Percentiles rank a stretch among this genome's conserved stretches.
Conservation (phyloP, 1,139 yeast genomes). For the Sugiyamaella paludigena region DNA sequence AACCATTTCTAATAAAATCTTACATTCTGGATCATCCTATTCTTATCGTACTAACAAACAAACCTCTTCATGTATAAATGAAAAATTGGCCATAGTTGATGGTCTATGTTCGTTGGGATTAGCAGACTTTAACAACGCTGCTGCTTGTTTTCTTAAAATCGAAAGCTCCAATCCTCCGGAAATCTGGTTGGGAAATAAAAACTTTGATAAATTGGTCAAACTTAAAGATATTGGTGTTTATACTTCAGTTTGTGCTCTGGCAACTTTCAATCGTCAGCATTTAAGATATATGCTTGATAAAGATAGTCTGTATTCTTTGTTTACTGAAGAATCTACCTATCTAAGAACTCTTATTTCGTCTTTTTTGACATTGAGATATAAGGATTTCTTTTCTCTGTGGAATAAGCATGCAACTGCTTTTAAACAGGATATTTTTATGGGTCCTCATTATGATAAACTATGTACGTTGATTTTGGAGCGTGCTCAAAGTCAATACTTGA, state of each 20-base stretch:
- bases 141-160: constrained; percentile 11
- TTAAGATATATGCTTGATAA: constrained; percentile 25
- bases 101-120: constrained; percentile 12
- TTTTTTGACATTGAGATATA: constrained; percentile 17
- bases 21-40: neutral
- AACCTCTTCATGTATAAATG: neutral
- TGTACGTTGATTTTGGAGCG: constrained; percentile 20
- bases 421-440: constrained; percentile 23
- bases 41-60: neutral
- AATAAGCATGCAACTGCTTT: constrained; percentile 21
- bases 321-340: constrained; percentile 43
- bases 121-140: constrained; percentile 15
- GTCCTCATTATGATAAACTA: constrained; percentile 17
- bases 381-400: constrained; percentile 21
- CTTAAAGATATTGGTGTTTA: constrained; percentile 23
- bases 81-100: constrained; percentile 6
- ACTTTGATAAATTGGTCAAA: neutral
- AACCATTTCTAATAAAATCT: constrained; percentile 4
- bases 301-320: constrained; percentile 67
- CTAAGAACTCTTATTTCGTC: constrained; percentile 19
- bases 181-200: neutral
- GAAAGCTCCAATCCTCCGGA: neutral
- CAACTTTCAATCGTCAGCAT: constrained; percentile 27
- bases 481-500: constrained; percentile 27
- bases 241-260: constrained; percentile 28